A percentile compares a stretch with the other conserved stretches of the same genome.
Conservation (phyloP, 371 early-diverging fungal species). For the Quaeritorhiza haematococci region DNA sequence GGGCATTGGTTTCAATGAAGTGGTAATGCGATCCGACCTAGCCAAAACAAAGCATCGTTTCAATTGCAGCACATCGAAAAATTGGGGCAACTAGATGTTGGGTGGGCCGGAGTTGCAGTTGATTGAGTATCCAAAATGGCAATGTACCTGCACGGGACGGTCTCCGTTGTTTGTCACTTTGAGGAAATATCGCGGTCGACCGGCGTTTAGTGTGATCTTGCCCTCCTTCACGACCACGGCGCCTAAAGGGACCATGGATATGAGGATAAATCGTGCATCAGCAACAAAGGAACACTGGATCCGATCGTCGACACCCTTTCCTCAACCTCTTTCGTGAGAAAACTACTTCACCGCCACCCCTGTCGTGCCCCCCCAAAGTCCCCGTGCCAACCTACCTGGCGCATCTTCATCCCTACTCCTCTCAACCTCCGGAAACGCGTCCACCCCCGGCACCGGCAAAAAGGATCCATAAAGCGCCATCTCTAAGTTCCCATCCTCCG, state of each 20-base stretch:
- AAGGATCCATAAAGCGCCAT: slow-evolving; percentile 83
- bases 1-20: slow-evolving; percentile 82
- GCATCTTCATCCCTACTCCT: slow-evolving; percentile 20
- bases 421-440: slow-evolving; percentile 29
- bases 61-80: background rate
- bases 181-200: slow-evolving; percentile 58
- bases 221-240: slow-evolving; percentile 58
- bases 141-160: slow-evolving; percentile 79
- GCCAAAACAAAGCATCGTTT: no score
- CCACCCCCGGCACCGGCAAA: slow-evolving; percentile 64
- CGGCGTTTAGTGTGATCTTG: slow-evolving; percentile 63
- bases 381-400: no score
- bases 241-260: no score
- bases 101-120: no score
- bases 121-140: no score
- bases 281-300: no score
- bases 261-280: background rate
- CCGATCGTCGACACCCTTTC: no score
- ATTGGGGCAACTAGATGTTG: background rate
- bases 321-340: no score
- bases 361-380: no score
- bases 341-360: no score
- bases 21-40: slow-evolving; percentile 92
- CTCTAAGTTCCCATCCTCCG: slow-evolving; percentile 70
- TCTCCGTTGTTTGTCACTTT: slow-evolving; percentile 86